A percentile compares a stretch with the other conserved stretches of the same genome.
Evolutionary conservation across 1,139 yeast genomes (phyloP).

Genomic region (Geotrichum europaeum): DNA sequence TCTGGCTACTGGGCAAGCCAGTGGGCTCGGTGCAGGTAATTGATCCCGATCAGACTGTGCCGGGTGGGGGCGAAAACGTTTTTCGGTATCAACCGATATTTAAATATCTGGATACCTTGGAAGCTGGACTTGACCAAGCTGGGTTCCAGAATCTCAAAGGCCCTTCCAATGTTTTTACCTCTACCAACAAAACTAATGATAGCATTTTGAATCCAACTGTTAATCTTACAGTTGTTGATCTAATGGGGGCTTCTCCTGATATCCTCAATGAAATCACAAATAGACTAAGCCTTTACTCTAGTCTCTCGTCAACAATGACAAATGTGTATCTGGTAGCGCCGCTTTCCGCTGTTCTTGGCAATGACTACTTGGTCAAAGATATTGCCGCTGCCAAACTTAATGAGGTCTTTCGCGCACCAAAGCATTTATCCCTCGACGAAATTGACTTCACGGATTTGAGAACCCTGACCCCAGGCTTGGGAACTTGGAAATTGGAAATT

Average conservation of each 20-base stretch:
- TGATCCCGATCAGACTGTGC: slow-evolving; percentile 23
- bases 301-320: slow-evolving; percentile 18
- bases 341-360: slow-evolving; percentile 39
- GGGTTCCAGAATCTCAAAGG: background rate
- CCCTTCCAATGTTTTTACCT: background rate
- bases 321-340: slow-evolving; percentile 45
- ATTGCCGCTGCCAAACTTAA: slow-evolving; percentile 10
- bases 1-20: slow-evolving; percentile 62
- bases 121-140: slow-evolving; percentile 24
- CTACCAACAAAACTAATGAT: background rate
- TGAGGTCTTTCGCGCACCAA: slow-evolving; percentile 24
- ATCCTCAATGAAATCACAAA: slow-evolving; percentile 28
- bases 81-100: slow-evolving; percentile 36
- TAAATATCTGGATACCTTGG: slow-evolving; percentile 27
- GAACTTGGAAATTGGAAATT: slow-evolving; percentile 41
- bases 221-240: slow-evolving; percentile 40
- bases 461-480: slow-evolving; percentile 56
- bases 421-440: slow-evolving; percentile 28
- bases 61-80: slow-evolving; percentile 31
- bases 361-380: slow-evolving; percentile 17
- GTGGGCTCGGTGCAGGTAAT: slow-evolving; percentile 26
- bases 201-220: slow-evolving; percentile 7
- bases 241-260: slow-evolving; percentile 48
- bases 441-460: slow-evolving; percentile 45
- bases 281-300: slow-evolving; percentile 18